Evolutionary conservation across 441 rosid genomes (phyloP).

Genomic region (Aleurites moluccanus): DNA sequence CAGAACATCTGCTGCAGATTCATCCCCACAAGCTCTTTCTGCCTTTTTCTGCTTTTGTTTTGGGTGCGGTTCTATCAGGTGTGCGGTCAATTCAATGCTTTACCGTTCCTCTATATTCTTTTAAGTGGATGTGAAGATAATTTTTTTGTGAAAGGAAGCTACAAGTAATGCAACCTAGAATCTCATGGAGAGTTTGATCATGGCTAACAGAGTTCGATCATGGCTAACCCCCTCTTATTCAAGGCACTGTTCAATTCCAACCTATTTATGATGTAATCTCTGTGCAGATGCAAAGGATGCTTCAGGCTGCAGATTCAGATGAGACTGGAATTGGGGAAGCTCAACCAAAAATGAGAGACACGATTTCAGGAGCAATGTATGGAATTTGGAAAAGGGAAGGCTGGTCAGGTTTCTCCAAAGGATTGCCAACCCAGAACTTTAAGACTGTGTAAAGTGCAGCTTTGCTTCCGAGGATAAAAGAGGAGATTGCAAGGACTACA

Average conservation of each 20-base stretch:
- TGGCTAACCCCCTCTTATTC: not conserved
- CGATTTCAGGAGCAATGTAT: slow-evolving; percentile 46
- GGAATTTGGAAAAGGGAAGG: slow-evolving; percentile 88
- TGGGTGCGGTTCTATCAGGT: slow-evolving; percentile 93
- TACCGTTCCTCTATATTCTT: not conserved
- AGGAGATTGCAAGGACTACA: slow-evolving; percentile 74
- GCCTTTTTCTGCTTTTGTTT: slow-evolving; percentile 70
- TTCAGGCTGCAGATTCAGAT: slow-evolving; percentile 76
- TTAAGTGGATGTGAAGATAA: not conserved
- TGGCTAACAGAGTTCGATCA: too few species aligned
- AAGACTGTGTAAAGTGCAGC: slow-evolving; percentile 88
- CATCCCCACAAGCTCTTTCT: slow-evolving; percentile 66
- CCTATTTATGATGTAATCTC: slow-evolving; percentile 4
- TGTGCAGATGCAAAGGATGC: slow-evolving; percentile 74
- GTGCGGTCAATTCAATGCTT: slow-evolving; percentile 2
- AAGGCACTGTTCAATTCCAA: not conserved
- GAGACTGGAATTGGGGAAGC: slow-evolving; percentile 37
- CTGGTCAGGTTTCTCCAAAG: slow-evolving; percentile 74
- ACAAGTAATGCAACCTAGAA: too few species aligned
- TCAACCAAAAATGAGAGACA: slow-evolving; percentile 38
- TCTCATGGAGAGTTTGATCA: too few species aligned
- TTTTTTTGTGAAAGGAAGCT: too few species aligned
- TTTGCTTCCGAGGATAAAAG: slow-evolving; percentile 83
- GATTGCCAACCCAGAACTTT: slow-evolving; percentile 77
- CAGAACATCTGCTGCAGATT: slow-evolving; percentile 30